Evolutionary conservation across 2,329 filamentous ascomycete species (phyloP), one percentile per base, ranked within the genome.

Genomic region (Phaeosphaeriaceae sp.): DNA sequence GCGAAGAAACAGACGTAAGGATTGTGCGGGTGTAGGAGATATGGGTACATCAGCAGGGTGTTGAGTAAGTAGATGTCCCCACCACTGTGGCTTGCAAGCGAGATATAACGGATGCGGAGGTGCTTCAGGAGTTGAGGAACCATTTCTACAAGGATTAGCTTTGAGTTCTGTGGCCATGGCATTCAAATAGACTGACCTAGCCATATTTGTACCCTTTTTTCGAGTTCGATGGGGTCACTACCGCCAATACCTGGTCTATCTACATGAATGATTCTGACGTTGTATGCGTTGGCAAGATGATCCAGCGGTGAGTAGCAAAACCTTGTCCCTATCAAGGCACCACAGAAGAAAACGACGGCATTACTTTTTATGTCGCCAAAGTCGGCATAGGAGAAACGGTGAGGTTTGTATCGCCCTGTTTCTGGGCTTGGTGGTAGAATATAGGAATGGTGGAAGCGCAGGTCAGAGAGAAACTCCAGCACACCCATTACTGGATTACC

Each of bases 71-170:
- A 71, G 40, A 70, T 59, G 35, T 53, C 52, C 29, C 68, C 68
- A 32, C 64, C 67, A 37, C 67, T 71, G 49, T 71, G 66, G 39
- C 66, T 66, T 29, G 67, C 66, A 17, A 71, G 44, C n/a, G 67
- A 65, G 16, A 71, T 54, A 43, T 68, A 53, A n/a, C 52, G 21
- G 36, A 72, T 62, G 12, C 54, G 38, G n/a, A 72, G 60, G 38
- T 70, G 63, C 17, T 51, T 38, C 26, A 71, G 54, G 29, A 71
- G 61, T 9, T 50, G 49, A 32, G 65, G 68, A 8, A 68, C 50
- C 52, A 71, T 60, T 50, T 70, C 66, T 71, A 42, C 21, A 17
- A 17, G 11, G 16, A 17, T 58, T 15, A 58, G 49, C 34, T 30
- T 21, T 8, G 18, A 6, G 11, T 9, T 13, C 8, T 26, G 17